Evolutionary conservation across 2,329 filamentous ascomycete species (phyloP).

Genomic region (Rhynchosporium agropyri): DNA sequence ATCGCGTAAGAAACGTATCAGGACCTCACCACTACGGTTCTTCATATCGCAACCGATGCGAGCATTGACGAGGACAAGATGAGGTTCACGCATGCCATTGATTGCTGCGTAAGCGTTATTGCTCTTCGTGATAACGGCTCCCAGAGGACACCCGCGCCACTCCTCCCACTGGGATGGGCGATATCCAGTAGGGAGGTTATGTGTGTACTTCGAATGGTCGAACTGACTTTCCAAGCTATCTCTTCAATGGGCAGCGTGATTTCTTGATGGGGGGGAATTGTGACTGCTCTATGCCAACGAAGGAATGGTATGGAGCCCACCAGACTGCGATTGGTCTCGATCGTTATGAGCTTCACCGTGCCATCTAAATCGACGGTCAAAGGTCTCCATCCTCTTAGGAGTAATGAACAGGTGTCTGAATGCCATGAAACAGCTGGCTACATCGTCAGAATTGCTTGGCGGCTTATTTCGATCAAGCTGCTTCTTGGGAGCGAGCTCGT

Average conservation of each 20-base stretch:
- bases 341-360: too few relatives aligned
- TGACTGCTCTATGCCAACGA: not conserved
- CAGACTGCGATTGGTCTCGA: not conserved
- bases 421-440: too few relatives aligned
- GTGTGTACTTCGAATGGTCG: not conserved
- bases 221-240: not conserved
- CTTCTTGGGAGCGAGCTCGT: too few relatives aligned
- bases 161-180: not conserved
- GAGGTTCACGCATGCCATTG: not conserved
- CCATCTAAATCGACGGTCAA: too few relatives aligned
- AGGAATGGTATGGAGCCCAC: not conserved
- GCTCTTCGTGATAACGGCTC: not conserved
- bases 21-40: not conserved
- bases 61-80: not conserved
- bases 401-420: too few relatives aligned
- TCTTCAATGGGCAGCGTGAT: not conserved
- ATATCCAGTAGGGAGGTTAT: not conserved
- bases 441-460: too few relatives aligned
- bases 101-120: not conserved
- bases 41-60: not conserved
- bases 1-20: not conserved
- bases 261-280: not conserved
- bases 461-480: too few relatives aligned
- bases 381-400: too few relatives aligned
- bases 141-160: not conserved